Conservation (phyloP, 495 filamentous ascomycete species). For the Hypoxylon intermedium region DNA sequence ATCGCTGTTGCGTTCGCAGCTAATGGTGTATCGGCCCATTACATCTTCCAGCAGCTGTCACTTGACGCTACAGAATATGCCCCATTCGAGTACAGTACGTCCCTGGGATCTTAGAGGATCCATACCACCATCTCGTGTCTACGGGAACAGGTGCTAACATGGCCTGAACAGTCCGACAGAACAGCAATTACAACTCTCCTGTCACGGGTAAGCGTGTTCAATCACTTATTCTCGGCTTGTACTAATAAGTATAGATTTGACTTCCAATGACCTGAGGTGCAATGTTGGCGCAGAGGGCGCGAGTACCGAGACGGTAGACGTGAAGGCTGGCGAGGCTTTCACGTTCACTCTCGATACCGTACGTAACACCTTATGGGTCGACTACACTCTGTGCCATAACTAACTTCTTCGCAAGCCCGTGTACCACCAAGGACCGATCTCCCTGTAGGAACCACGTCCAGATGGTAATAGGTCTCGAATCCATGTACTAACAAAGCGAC, state of each 20-base stretch:
- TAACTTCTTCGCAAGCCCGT: constrained; percentile 43
- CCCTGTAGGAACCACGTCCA: constrained; percentile 39
- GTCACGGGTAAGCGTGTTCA: constrained; percentile 46
- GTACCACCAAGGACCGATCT: constrained; percentile 60
- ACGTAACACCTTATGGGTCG: background rate
- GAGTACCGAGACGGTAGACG: constrained; percentile 45
- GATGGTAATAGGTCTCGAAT: background rate
- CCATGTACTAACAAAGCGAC: background rate
- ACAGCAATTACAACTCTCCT: constrained; percentile 60
- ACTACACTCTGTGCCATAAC: background rate
- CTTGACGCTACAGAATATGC: constrained; percentile 31
- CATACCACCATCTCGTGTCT: background rate
- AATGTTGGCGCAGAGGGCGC: constrained; percentile 57
- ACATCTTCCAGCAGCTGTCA: constrained; percentile 43
- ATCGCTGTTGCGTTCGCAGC: constrained; percentile 34
- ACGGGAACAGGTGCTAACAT: constrained; percentile 5
- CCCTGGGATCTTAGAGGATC: background rate
- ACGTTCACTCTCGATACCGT: constrained; percentile 50
- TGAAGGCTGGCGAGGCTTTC: constrained; percentile 53
- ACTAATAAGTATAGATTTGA: constrained; percentile 41
- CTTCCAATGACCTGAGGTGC: constrained; percentile 57
- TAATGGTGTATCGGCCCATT: constrained; percentile 39
- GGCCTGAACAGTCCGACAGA: constrained; percentile 48
- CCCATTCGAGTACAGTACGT: constrained; percentile 41
- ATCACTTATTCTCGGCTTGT: background rate